Evolutionary conservation across 805 yeast genomes (phyloP), one percentile per base, ranked within the genome.

Genomic region (Saccharomycopsis fibuligera): DNA sequence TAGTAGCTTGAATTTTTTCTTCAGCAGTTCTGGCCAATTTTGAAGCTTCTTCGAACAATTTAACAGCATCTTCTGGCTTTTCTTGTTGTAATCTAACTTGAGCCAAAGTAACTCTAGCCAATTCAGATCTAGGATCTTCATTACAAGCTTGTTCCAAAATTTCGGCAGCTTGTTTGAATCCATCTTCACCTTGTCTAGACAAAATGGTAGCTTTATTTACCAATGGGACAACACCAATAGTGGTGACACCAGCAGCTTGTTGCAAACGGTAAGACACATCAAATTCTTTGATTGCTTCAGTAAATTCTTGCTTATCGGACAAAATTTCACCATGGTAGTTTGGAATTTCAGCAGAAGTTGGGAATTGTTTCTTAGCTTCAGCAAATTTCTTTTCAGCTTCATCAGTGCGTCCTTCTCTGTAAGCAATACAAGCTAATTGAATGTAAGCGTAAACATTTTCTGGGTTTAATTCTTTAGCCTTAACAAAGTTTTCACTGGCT

Each of bases 301-400:
- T 74, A 49, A 77, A 68, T 58, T 86, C 87, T 62, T 83, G 84
- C 59, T 76, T 76, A 64, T 91, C 97, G 54, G 86, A 81, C 60
- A 91, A 74, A 44, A 91, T 83, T 71, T 93, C 99, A 62, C 98
- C 99, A 63, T 82, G 89, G 68, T 89, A 93, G 72, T 88, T 90
- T 70, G 93, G 95, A 58, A 89, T 84, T 66, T 88, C 96, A 48
- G 98, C 87, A 46, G 85, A 76, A 22, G 90, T 77, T 58, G 96
- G 90, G 78, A 87, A 87, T 64, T 75, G 75, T 64, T 74, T 72
- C 61, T 77, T 79, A 33, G 91, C 88, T 53, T 75, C 81, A 53
- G 76, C 74, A 68, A 88, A 88, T 51, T 75, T 68, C 56, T 75
- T 73, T 62, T 78, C 82, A 57, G 91, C 80, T 45, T 73, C 78